Conservation (phyloP, 129 eudicot species). For the Flaveria trinervia region DNA sequence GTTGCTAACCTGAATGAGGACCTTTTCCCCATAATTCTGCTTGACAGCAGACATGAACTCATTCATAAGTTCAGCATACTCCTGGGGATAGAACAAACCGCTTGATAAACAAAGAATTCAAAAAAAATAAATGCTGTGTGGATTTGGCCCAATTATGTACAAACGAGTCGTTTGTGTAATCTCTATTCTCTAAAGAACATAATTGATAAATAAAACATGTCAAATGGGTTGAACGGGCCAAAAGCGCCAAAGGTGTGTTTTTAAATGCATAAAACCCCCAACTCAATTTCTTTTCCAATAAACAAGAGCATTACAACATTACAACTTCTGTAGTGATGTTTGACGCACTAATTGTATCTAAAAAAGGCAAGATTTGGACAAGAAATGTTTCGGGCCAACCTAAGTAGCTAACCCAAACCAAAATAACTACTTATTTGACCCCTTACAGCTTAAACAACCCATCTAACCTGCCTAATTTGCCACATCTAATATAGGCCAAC, state of each 20-base stretch:
- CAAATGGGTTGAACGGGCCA: not conserved
- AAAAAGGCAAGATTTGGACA: not conserved
- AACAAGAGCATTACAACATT: not conserved
- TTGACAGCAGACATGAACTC: conserved; percentile 97
- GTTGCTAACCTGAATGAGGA: conserved; percentile 76
- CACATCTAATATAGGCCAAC: not conserved
- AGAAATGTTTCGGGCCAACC: not conserved
- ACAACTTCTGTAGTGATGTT: not conserved
- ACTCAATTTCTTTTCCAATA: not conserved
- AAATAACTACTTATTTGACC: too few relatives aligned
- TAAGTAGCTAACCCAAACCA: not conserved
- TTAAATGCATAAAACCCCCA: not conserved
- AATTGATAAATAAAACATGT: not conserved
- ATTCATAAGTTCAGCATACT: conserved; percentile 88
- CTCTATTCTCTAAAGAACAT: not conserved
- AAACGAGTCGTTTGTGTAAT: not conserved
- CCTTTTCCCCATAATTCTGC: conserved; percentile 94
- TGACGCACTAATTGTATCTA: not conserved
- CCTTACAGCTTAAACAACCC: too few relatives aligned
- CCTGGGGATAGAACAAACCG: conserved; percentile 43
- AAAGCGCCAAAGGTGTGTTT: not conserved
- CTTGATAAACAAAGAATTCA: not conserved
- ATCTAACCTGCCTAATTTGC: too few relatives aligned
- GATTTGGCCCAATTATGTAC: not conserved
- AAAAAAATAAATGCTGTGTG: not conserved